Percentiles rank a stretch among this genome's conserved stretches.
Conservation (phyloP, 2,329 filamentous ascomycete species). For the Tolypocladium tropicale region DNA sequence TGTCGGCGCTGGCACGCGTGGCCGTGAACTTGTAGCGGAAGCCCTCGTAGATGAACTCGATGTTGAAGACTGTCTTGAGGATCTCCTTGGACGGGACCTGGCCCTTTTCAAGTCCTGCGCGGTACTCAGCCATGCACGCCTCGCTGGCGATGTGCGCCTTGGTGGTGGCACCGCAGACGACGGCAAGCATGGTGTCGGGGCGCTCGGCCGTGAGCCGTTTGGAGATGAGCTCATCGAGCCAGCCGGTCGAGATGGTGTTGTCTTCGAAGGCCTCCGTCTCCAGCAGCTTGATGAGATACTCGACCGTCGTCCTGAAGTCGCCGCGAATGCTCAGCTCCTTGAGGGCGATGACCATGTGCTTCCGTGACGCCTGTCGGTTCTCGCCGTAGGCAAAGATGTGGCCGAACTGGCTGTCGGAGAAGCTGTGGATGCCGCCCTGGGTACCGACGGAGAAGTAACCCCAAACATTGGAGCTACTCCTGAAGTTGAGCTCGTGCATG, state of each 20-base stretch:
- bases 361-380: constrained; percentile 89
- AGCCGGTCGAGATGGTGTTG: constrained; percentile 98
- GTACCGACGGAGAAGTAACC: constrained; percentile 99
- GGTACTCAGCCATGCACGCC: constrained; percentile 77
- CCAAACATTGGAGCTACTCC: constrained; percentile 98
- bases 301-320: constrained; percentile 96
- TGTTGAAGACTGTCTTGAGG: constrained; percentile 91
- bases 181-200: constrained; percentile 85
- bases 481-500: constrained; percentile 98
- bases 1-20: constrained; percentile 82
- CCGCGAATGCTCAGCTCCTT: constrained; percentile 99
- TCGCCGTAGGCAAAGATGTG: constrained; percentile 99
- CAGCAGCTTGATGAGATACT: constrained; percentile 97
- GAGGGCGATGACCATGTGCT: constrained; percentile 97
- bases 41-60: constrained; percentile 98
- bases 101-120: constrained; percentile 83
- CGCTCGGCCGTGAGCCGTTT: constrained; percentile 96
- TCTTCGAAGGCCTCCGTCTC: constrained; percentile 98
- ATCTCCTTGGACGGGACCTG: constrained; percentile 96
- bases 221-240: constrained; percentile 96
- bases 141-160: constrained; percentile 96
- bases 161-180: constrained; percentile 88
- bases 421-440: constrained; percentile 94
- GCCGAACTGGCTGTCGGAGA: constrained; percentile 97
- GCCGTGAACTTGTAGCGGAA: constrained; percentile 96